These are phyloP conservation scores for Epichloe amarillans DNA, from an alignment of 2,329 filamentous ascomycete genomes.

Conservation along the genomic window DNA sequence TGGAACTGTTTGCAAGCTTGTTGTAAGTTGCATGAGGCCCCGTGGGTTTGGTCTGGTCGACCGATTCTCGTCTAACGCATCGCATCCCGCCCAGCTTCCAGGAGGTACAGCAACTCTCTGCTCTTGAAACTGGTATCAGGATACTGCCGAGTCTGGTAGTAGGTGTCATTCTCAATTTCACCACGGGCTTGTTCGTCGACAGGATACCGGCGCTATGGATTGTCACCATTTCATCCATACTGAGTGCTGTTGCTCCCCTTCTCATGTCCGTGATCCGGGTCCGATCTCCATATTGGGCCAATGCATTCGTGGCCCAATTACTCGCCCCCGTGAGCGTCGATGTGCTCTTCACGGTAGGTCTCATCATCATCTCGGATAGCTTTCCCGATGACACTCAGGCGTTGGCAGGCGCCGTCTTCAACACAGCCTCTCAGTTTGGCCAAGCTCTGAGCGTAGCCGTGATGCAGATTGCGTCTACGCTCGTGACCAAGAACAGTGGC, in stretches of 20 bases:
- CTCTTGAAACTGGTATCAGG: slow-evolving; percentile 30
- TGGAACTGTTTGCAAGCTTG: slow-evolving; percentile 34
- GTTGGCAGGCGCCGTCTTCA: slow-evolving; percentile 48
- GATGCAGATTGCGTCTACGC: slow-evolving; percentile 29
- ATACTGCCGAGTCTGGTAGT: slow-evolving; percentile 32
- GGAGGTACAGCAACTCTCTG: slow-evolving; percentile 31
- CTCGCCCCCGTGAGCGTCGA: slow-evolving; percentile 29
- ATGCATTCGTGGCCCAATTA: slow-evolving; percentile 29
- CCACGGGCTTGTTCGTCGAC: slow-evolving; percentile 32
- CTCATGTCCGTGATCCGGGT: slow-evolving; percentile 41
- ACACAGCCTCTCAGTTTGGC: slow-evolving; percentile 43
- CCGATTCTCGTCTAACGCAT: neutral
- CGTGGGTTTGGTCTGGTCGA: neutral
- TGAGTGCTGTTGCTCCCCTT: slow-evolving; percentile 33
- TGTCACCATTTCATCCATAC: slow-evolving; percentile 23
- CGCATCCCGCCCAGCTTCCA: slow-evolving; percentile 28
- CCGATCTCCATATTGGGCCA: slow-evolving; percentile 36
- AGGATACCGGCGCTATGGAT: slow-evolving; percentile 26
- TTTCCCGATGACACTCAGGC: slow-evolving; percentile 45
- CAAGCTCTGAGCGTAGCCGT: slow-evolving; percentile 34
- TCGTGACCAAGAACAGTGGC: slow-evolving; percentile 21
- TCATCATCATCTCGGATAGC: slow-evolving; percentile 38
- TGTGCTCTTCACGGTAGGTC: slow-evolving; percentile 41
- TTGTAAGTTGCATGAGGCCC: slow-evolving; percentile 24
- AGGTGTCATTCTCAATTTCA: slow-evolving; percentile 28